Percentiles rank a stretch among this genome's conserved stretches.
Evolutionary conservation across 495 filamentous ascomycete genomes (phyloP).

Genomic region (Podospora anserina): DNA sequence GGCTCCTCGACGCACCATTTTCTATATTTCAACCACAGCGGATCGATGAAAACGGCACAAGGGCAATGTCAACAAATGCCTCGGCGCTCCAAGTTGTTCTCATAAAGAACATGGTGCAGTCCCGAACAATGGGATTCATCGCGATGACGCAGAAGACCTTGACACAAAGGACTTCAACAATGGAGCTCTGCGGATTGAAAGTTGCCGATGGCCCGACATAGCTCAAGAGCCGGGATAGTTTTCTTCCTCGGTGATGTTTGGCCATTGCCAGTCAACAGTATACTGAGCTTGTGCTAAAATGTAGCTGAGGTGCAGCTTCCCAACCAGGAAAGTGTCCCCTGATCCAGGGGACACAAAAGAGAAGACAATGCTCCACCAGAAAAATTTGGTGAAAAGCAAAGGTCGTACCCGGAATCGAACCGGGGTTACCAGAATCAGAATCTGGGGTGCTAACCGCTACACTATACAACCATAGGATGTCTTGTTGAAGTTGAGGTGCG

Average conservation of each 20-base stretch:
- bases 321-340: not conserved
- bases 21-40: not conserved
- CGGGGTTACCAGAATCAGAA: constrained; percentile 19
- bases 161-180: not conserved
- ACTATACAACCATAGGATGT: not conserved
- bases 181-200: not conserved
- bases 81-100: not conserved
- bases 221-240: not conserved
- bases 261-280: too few species aligned
- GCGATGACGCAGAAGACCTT: not conserved
- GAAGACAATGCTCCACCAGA: constrained; percentile 3
- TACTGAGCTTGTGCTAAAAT: too few species aligned
- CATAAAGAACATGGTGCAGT: not conserved
- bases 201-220: not conserved
- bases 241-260: too few species aligned
- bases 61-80: not conserved
- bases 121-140: not conserved
- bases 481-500: not conserved
- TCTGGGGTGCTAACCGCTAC: constrained; percentile 7
- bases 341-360: constrained; percentile 21
- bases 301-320: too few species aligned
- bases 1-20: too few species aligned
- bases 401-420: constrained; percentile 28
- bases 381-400: constrained; percentile 11
- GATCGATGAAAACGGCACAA: not conserved